Evolutionary conservation across 2,329 filamentous ascomycete species (phyloP), one percentile per base, ranked within the genome.

Genomic region (Ophioceras dolichostomum): DNA sequence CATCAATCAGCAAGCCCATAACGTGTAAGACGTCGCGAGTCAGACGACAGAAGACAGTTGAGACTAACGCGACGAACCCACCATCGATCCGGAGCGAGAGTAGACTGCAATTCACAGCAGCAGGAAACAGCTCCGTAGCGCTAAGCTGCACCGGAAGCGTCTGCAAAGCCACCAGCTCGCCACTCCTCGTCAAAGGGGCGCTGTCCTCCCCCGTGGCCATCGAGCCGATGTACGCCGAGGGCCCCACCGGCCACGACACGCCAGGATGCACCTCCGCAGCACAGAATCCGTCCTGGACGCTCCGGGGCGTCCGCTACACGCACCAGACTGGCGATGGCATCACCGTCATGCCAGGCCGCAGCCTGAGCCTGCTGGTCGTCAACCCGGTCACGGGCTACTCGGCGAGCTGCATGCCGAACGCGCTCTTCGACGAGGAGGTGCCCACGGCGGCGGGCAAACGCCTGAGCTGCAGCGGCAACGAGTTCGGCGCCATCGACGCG

Each of bases 361-460:
- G 39, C 16, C 44, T 50, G 37, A 45, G 44, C 36, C 33, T 48
- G 4, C 36, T 45, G 18, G 38, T 50, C 4, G 41, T 37, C 36
- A 52, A 50, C 41, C 31, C 38, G 7, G 45, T 39, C 21, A 49
- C 35, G n/a, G 48, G 43, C n/a, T 47, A 50, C 37, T 39, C 44
- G 29, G 47, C 46, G 3, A 41, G 48, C 21, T 50, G 49, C 34
- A 39, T 47, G 13, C 42, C n/a, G n/a, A n/a, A n/a, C n/a, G n/a
- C n/a, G 39, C 13, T 43, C 41, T 16, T 36, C 47, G 28, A 20
- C 18, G 16, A 24, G 13, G 20, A 40, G 2, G 36, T 39, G 14
- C 40, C 45, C 36, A 8, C 36, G 34, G 8, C 37, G 10, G n/a
- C n/a, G n/a, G n/a, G n/a, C n/a, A n/a, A n/a, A n/a, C n/a, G n/a